These are phyloP conservation scores for Trypanosoma conorhini DNA, from an alignment of 208 protist genomes.

Conservation along the genomic window DNA sequence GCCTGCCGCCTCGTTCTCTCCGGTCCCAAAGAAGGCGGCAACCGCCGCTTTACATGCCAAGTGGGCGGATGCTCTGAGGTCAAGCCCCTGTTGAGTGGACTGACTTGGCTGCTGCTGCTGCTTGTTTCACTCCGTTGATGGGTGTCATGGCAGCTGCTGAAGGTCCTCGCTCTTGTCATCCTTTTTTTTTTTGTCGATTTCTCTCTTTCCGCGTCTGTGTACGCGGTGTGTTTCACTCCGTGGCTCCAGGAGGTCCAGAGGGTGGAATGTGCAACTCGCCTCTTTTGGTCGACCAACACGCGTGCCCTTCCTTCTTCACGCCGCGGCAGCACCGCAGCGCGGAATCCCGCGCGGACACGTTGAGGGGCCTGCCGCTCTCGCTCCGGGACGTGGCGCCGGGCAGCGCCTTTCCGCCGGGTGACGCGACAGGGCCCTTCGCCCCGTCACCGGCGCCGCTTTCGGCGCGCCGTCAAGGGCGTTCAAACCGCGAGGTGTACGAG, in stretches of 20 bases:
- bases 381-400: background rate
- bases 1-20: background rate
- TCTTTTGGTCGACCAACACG: slow-evolving; percentile 7
- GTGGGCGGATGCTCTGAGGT: background rate
- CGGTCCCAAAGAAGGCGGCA: background rate
- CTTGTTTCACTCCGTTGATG: background rate
- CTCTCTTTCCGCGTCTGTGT: background rate
- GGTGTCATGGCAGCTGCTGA: background rate
- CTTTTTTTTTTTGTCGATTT: too few species aligned
- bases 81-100: background rate
- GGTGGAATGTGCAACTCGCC: slow-evolving; percentile 15
- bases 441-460: background rate
- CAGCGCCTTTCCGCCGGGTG: background rate
- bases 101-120: background rate
- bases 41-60: background rate
- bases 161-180: background rate
- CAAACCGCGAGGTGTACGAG: slow-evolving; percentile 21
- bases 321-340: background rate
- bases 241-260: background rate
- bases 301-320: slow-evolving; percentile 3
- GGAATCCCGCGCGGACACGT: background rate
- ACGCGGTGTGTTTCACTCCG: too few species aligned
- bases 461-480: background rate
- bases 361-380: background rate
- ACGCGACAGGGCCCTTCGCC: background rate